These are phyloP conservation scores for Margaritispora aquatica DNA, from an alignment of 495 filamentous ascomycete genomes.

Conservation along the genomic window DNA sequence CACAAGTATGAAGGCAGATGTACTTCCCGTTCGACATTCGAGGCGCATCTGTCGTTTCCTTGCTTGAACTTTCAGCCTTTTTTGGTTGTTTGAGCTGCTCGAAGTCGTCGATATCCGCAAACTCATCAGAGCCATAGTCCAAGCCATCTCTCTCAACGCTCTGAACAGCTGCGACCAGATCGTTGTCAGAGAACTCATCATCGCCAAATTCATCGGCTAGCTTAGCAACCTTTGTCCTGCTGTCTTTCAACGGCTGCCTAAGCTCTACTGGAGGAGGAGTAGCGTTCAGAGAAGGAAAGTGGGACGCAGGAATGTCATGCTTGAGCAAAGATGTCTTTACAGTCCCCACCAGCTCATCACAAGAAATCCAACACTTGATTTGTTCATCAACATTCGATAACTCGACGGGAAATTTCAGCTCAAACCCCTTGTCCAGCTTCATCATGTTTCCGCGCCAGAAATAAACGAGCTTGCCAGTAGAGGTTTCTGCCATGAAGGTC, in stretches of 20 bases:
- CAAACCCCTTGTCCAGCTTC: constrained; percentile 57
- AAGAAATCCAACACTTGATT: constrained; percentile 70
- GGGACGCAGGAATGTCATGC: constrained; percentile 49
- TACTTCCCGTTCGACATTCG: constrained; percentile 78
- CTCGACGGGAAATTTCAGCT: constrained; percentile 54
- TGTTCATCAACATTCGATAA: constrained; percentile 49
- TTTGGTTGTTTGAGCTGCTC: neutral
- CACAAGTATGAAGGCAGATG: constrained; percentile 76
- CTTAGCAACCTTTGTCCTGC: constrained; percentile 21
- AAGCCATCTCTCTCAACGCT: constrained; percentile 3
- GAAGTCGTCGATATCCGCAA: constrained; percentile 37
- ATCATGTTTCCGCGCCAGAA: constrained; percentile 70
- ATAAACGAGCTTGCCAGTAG: constrained; percentile 66
- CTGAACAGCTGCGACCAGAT: constrained; percentile 38
- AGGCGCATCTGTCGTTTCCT: constrained; percentile 33
- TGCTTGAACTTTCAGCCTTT: constrained; percentile 15
- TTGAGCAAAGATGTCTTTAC: constrained; percentile 53
- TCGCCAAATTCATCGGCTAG: constrained; percentile 48
- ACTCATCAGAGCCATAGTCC: constrained; percentile 22
- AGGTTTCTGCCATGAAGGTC: constrained; percentile 70
- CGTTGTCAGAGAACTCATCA: constrained; percentile 49
- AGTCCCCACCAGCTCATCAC: constrained; percentile 89
- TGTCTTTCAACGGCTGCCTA: neutral
- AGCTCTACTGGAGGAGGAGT: neutral
- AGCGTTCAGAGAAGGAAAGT: constrained; percentile 38